Conservation (phyloP, 192 early-diverging fungal genomes). For the Coemansia sp. region DNA sequence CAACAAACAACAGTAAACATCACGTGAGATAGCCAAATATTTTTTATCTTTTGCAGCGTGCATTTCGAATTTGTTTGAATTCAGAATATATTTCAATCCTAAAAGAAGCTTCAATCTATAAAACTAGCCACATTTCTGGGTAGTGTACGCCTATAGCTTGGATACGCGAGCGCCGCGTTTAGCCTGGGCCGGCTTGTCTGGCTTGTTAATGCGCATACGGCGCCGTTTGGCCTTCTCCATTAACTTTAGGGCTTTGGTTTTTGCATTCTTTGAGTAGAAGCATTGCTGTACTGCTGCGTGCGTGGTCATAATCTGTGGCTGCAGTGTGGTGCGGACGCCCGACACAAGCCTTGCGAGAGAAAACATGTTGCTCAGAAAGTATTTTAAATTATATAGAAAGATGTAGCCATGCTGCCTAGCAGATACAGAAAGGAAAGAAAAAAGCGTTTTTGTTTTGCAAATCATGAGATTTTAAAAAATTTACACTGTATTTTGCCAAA, state of each 20-base stretch:
- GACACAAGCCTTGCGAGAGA: constrained; percentile 14
- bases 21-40: not conserved
- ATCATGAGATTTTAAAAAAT: not conserved
- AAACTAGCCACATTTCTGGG: not conserved
- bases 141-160: constrained; percentile 22
- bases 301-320: not conserved
- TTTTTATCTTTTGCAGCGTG: not conserved
- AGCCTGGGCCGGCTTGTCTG: constrained; percentile 43
- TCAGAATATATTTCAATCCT: not conserved
- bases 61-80: not conserved
- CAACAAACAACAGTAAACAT: not conserved
- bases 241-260: constrained; percentile 35
- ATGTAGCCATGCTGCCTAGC: not conserved
- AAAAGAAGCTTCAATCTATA: no score
- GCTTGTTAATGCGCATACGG: constrained; percentile 48
- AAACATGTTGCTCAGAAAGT: constrained; percentile 13
- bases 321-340: not conserved
- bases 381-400: not conserved
- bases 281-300: not conserved
- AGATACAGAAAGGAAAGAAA: not conserved
- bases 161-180: constrained; percentile 41
- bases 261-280: constrained; percentile 14
- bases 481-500: not conserved
- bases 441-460: not conserved
- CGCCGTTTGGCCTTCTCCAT: constrained; percentile 51